Base-by-base conservation (phyloP, 352 stramenopile genomes). In the Phytophthora foliorum region DNA sequence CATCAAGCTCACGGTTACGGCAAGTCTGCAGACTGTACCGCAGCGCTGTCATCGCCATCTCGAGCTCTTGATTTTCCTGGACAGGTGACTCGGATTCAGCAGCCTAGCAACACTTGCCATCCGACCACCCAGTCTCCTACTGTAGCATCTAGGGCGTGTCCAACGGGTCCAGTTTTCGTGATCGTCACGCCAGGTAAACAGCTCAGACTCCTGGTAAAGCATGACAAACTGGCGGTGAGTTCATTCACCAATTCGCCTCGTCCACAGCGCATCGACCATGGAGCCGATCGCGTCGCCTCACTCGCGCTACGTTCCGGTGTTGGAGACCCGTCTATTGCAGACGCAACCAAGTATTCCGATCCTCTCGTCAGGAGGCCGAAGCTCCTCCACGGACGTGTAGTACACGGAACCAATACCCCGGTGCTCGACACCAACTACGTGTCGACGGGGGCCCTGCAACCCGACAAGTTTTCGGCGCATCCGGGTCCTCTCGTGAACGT, bases 401-500 rank as follows among this genome's bases (percentile, higher is more conserved):
- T 39, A 39, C 34, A 14, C 34, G 11, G 34, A 39, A n/a, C 34
- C 34, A 39, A 39, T 39, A 11, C 3, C 34, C 34, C 34, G 0
- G 11, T 39, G 16, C 9, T 11, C 9, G 11, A n/a, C 34, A 39
- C 34, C 34, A 39, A 16, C 34, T 39, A 39, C 34, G 34, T 39
- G 34, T 39, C 34, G 34, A 39, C 34, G 34, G 34, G 9, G 27
- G 27, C 6, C 10, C 34, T 39, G 34, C 34, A 39, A 39, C 34
- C 9, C 34, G 11, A 39, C 8, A 39, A 39, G 34, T 39, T 39
- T 13, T 39, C 34, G 34, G 34, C 34, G 16, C 11, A 17, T 39
- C 34, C 34, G 10, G 34, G 34, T 7, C 34, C 34, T 39, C 34
- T 39, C 34, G 34, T 27, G 0, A 72, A 58, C 27, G n/a, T 74